Evolutionary conservation across 345 rosid genomes (phyloP).

Genomic region (Euphorbia peplus): DNA sequence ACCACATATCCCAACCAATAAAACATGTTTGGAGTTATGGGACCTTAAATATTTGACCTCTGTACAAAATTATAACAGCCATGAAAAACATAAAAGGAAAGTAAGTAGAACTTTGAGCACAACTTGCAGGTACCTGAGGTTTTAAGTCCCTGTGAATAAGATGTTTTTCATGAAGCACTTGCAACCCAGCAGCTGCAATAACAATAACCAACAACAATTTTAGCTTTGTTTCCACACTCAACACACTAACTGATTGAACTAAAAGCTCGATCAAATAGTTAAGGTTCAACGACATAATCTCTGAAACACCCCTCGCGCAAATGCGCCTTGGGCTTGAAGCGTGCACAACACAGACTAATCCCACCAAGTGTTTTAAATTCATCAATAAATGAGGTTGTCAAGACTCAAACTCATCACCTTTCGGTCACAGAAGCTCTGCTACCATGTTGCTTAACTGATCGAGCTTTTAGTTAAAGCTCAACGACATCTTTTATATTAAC

Average conservation of each 20-base stretch:
- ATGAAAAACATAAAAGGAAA: not conserved
- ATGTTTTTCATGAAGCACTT: conserved; percentile 79
- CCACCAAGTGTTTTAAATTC: no score
- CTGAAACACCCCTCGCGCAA: no score
- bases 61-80: not conserved
- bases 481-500: no score
- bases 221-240: conserved; percentile 10
- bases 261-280: no score
- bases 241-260: not conserved
- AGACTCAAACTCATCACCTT: no score
- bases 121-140: conserved; percentile 54
- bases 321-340: no score
- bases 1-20: not conserved
- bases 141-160: conserved; percentile 80
- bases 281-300: no score
- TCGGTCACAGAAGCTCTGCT: no score
- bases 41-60: not conserved
- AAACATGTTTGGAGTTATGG: not conserved
- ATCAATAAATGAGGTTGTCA: no score
- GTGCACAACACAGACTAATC: no score
- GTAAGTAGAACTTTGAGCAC: conserved; percentile 8
- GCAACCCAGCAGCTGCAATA: conserved; percentile 73
- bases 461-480: no score
- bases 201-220: not conserved
- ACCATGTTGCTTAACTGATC: no score